Evolutionary conservation across 164 flowering plant species (phyloP).

Genomic region (Magnolia sinica): DNA sequence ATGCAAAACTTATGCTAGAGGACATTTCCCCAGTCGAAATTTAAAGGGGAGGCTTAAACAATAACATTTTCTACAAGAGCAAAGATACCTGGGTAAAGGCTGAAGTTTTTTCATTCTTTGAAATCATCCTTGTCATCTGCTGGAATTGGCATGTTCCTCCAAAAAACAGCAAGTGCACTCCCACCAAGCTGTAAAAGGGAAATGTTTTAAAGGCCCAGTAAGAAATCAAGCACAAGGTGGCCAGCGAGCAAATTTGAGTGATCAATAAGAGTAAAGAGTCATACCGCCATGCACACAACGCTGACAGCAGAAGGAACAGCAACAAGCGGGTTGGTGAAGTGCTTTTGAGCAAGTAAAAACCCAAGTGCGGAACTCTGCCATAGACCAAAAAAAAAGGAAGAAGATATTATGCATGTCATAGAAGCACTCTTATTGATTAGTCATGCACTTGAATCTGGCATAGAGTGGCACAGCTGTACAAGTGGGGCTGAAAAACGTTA

Average conservation of each 20-base stretch:
- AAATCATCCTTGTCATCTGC: conserved; percentile 92
- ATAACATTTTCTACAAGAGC: background rate
- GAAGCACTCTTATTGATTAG: no score
- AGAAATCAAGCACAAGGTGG: background rate
- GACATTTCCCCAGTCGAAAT: background rate
- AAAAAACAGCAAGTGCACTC: conserved; percentile 85
- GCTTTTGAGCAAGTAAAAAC: conserved; percentile 89
- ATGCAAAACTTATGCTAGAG: no score
- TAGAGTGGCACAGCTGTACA: no score
- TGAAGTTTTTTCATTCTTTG: conserved; percentile 48
- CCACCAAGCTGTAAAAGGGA: conserved; percentile 82
- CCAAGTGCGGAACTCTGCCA: conserved; percentile 96
- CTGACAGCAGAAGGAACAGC: conserved; percentile 99
- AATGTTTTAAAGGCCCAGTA: background rate
- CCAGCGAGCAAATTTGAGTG: background rate
- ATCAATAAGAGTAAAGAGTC: conserved; percentile 10
- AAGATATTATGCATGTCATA: background rate
- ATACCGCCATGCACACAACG: conserved; percentile 98
- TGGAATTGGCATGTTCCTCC: conserved; percentile 84
- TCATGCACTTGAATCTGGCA: no score
- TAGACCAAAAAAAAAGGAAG: background rate
- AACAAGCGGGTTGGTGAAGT: conserved; percentile 93
- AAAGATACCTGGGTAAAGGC: background rate
- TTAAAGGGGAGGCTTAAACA: background rate
- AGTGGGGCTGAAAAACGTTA: no score